Evolutionary conservation across 1,284 basidiomycete genomes (phyloP), one percentile per base, ranked within the genome.

Genomic region (Calocybe gambosa): DNA sequence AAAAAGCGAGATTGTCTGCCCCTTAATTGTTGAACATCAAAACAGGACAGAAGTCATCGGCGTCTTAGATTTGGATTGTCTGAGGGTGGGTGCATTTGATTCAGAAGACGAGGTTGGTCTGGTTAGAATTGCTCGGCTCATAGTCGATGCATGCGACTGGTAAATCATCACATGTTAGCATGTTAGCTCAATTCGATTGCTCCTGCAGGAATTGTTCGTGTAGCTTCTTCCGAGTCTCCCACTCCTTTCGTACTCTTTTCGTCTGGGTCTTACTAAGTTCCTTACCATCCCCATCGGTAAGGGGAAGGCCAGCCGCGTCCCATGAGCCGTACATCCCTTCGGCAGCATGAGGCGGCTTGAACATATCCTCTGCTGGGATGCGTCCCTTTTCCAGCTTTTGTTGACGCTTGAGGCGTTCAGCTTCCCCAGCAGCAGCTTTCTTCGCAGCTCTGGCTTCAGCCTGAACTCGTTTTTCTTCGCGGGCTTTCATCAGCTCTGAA

Each of bases 381-480:
- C 85, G 82, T 3, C 93, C 94, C 62, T 86, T 91, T 62, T 94
- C 90, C 10, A 99, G 70, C 62, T 85, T 86, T 45, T 84, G 85
- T n/a, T 82, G 59, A 46, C 86, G 86, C 62, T 91, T 93, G 49
- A 78, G 75, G 45, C 83, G 81, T 53, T 85, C 89, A 7, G 80
- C 83, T 51, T 84, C 85, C 2, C 75, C 77, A 6, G 75, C 70
- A 0, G 83, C 87, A 2, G 82, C 86, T 61, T 96, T 94, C 61
- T 89, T 87, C 8, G 80, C 83, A 0, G 78, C 78, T 63, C 94
- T 94, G 18, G 85, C 89, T 45, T 87, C 84, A 0, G 71, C 71
- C 36, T 75, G 72, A 1, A 78, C 82, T n/a, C 83, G 81, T 70
- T 97, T 98, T 61, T 94, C 94, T 50, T 96, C 92, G 40, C 93